Conservation (phyloP, 805 yeast species). For the Metschnikowia proteae region DNA sequence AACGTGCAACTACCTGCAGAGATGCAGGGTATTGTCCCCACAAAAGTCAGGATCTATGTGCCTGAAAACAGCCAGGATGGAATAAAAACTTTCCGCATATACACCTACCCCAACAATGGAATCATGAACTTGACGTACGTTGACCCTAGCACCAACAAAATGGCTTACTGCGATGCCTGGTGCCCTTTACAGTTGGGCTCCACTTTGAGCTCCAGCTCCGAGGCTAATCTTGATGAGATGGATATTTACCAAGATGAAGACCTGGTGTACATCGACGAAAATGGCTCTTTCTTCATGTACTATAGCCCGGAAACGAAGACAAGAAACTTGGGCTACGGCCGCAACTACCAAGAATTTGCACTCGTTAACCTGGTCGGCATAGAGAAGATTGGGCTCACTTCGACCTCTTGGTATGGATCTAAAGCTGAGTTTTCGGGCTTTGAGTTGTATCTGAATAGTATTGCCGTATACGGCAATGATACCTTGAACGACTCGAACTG, state of each 20-base stretch:
- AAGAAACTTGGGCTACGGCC: slow-evolving; percentile 39
- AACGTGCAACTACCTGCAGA: slow-evolving; percentile 53
- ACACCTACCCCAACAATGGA: slow-evolving; percentile 76
- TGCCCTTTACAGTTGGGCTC: slow-evolving; percentile 64
- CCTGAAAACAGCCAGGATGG: slow-evolving; percentile 48
- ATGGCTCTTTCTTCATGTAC: slow-evolving; percentile 36
- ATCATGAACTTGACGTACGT: slow-evolving; percentile 88
- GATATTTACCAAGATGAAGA: slow-evolving; percentile 17
- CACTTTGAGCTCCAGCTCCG: slow-evolving; percentile 28
- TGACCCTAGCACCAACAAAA: slow-evolving; percentile 63
- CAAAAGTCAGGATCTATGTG: slow-evolving; percentile 70
- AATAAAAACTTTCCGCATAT: slow-evolving; percentile 62
- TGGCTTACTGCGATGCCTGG: slow-evolving; percentile 74
- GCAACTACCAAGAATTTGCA: slow-evolving; percentile 73
- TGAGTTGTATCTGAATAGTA: slow-evolving; percentile 59
- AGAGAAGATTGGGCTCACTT: slow-evolving; percentile 56
- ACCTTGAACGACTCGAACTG: slow-evolving; percentile 68
- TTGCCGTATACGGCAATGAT: slow-evolving; percentile 70
- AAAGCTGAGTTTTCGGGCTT: slow-evolving; percentile 70
- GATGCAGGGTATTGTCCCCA: slow-evolving; percentile 47
- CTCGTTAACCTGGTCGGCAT: slow-evolving; percentile 68
- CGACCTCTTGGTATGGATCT: slow-evolving; percentile 65
- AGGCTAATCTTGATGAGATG: slow-evolving; percentile 21
- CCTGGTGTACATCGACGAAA: slow-evolving; percentile 29
- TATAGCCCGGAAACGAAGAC: slow-evolving; percentile 33